Conservation (phyloP, 306 rosid genomes). For the Cucurbita ficifolia region DNA sequence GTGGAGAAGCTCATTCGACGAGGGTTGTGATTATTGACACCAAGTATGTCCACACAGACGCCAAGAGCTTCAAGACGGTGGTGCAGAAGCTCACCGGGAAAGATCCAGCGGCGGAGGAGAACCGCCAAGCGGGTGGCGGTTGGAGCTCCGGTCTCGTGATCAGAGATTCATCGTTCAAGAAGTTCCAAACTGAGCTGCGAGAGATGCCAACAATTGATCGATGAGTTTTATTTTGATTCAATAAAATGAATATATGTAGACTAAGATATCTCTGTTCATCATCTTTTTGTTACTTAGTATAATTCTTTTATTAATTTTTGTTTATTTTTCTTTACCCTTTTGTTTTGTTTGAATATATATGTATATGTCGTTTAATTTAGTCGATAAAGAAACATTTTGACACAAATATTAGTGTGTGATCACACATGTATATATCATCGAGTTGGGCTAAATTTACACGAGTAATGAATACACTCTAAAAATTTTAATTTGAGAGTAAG, state of each 20-base stretch:
- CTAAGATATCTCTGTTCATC: not conserved
- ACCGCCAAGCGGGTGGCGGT: not conserved
- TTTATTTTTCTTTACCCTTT: not conserved
- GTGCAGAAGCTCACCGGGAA: conserved; percentile 71
- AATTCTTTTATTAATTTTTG: not conserved
- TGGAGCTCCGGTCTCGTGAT: conserved; percentile 19
- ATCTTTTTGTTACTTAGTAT: not conserved
- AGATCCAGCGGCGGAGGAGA: conserved; percentile 17
- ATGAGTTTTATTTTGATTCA: conserved; percentile 17
- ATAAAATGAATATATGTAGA: not conserved
- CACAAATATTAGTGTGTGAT: too few species aligned
- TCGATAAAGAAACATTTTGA: too few species aligned
- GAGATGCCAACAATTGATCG: conserved; percentile 35
- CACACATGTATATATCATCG: too few species aligned
- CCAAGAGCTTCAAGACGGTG: conserved; percentile 48
- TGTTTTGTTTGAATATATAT: not conserved
- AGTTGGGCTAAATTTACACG: too few species aligned
- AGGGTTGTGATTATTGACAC: conserved; percentile 65
- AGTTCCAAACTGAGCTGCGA: conserved; percentile 38
- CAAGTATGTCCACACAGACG: conserved; percentile 62
- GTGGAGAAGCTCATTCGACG: conserved; percentile 12
- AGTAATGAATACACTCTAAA: too few species aligned
- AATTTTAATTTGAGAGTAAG: not conserved
- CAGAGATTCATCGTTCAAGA: conserved; percentile 40
- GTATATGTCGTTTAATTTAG: not conserved